Conservation (phyloP, 306 rosid species). For the Lotus japonicus region DNA sequence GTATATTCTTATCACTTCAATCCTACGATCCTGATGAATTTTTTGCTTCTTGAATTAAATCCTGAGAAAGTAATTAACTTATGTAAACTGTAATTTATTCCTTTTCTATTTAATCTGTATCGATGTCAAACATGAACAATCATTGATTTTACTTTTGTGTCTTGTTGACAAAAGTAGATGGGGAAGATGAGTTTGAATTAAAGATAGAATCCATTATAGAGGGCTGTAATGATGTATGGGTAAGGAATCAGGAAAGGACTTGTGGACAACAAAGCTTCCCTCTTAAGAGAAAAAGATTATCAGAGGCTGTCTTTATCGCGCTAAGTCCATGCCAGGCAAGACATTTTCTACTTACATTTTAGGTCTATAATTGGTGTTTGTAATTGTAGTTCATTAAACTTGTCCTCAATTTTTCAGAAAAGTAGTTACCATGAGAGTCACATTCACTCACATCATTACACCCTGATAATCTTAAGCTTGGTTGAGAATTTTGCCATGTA, state of each 20-base stretch:
- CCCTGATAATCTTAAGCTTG: too few species aligned
- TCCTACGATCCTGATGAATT: background rate
- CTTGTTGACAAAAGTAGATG: constrained; percentile 37
- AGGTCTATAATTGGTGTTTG: background rate
- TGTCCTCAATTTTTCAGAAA: background rate
- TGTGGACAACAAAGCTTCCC: constrained; percentile 25
- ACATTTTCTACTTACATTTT: constrained; percentile 1
- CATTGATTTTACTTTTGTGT: constrained; percentile 8
- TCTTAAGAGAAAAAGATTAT: constrained; percentile 43
- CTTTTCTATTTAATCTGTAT: background rate
- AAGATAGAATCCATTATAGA: constrained; percentile 65
- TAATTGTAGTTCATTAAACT: background rate
- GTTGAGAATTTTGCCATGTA: background rate
- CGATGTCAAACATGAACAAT: background rate
- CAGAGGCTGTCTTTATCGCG: constrained; percentile 40
- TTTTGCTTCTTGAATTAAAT: background rate
- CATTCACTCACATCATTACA: too few species aligned
- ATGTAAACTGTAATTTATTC: background rate
- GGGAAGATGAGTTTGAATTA: constrained; percentile 47
- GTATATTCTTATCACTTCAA: background rate
- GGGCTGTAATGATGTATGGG: constrained; percentile 46
- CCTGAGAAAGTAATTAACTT: constrained; percentile 3
- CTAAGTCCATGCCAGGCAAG: constrained; percentile 63
- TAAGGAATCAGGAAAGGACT: constrained; percentile 30
- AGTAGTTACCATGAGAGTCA: too few species aligned